Base-by-base conservation (phyloP, 2,329 filamentous ascomycete species). In the Annulohypoxylon truncatum region DNA sequence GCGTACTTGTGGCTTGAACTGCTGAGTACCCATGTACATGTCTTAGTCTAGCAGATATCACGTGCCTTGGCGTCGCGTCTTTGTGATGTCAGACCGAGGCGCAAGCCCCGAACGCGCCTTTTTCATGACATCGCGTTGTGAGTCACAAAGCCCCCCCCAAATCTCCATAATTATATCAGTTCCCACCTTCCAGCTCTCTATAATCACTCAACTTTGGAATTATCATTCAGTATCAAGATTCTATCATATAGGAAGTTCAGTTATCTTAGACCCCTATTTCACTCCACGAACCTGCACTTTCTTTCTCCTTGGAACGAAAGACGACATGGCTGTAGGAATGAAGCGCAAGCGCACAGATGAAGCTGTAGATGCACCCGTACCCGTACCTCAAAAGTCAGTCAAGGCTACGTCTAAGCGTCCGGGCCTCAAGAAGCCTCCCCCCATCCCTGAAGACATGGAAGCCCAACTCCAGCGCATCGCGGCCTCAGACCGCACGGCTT, bases 381-480 rank as follows among this genome's bases (percentile, higher is more conserved):
- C 48, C 2, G 2, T 46, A 3, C 38, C 28, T 13, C 56, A 47
- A 28, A 75, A 74, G 35, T 33, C 63, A 8, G 33, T 42, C 12
- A 70, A 64, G 29, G 20, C 63, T 26, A 4, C 24, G 15, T 10
- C 60, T 6, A 48, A 20, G 13, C 54, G 61, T 44, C 18, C 57
- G 22, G 20, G 57, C 12, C 20, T 20, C 8, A 42, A 46, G 46
- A 53, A 50, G 44, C 42, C 51, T 2, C 10, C 65, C 20, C 48
- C 64, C 10, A 54, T 26, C 0, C 66, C 64, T 0, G 70, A 66
- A 60, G 74, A 76, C 38, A 81, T 81, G 79, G 72, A 74, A 9
- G 58, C 75, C 0, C 81, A 83, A 63, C 80, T 85, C 2, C 70
- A 74, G 26, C 82, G 79, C 69, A 86, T 87, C 69, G 79, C 80